phyloP scores from a whole-genome alignment of 768 basidiomycete genomes.

The Pisolithus albus region DNA sequence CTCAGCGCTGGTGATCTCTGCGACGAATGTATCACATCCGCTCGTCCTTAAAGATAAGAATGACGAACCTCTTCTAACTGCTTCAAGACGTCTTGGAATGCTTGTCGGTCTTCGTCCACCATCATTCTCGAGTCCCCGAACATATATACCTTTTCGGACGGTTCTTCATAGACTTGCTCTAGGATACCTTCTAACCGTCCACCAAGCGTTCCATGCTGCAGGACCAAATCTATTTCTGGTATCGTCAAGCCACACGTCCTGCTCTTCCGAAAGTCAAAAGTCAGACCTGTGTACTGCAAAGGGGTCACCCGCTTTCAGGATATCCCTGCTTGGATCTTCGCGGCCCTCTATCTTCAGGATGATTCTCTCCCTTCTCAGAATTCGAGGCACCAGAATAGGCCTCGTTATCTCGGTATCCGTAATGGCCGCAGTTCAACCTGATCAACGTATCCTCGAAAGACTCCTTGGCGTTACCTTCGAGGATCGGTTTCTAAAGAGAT shows the following conservation, averaged over 20 bases:
- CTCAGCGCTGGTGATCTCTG: constrained; percentile 69
- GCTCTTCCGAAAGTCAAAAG: constrained; percentile 48
- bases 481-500: neutral
- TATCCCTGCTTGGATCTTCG: constrained; percentile 89
- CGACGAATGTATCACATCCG: neutral
- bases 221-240: constrained; percentile 79
- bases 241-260: constrained; percentile 86
- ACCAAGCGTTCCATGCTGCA: constrained; percentile 90
- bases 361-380: constrained; percentile 74
- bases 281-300: too few relatives aligned
- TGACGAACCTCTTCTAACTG: constrained; percentile 63
- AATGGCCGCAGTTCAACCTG: constrained; percentile 94
- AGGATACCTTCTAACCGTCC: constrained; percentile 97
- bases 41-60: neutral
- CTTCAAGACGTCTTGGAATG: constrained; percentile 70
- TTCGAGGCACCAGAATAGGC: constrained; percentile 94
- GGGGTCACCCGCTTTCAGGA: constrained; percentile 82
- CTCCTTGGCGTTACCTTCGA: neutral
- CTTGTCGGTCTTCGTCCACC: constrained; percentile 38
- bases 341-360: constrained; percentile 87
- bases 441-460: constrained; percentile 77
- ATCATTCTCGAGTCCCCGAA: constrained; percentile 56
- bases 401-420: constrained; percentile 97
- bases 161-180: constrained; percentile 59
- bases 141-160: constrained; percentile 79